A percentile compares a stretch with the other conserved stretches of the same genome.
Evolutionary conservation across 495 filamentous ascomycete genomes (phyloP).

Genomic region (Geoglossum glabrum): DNA sequence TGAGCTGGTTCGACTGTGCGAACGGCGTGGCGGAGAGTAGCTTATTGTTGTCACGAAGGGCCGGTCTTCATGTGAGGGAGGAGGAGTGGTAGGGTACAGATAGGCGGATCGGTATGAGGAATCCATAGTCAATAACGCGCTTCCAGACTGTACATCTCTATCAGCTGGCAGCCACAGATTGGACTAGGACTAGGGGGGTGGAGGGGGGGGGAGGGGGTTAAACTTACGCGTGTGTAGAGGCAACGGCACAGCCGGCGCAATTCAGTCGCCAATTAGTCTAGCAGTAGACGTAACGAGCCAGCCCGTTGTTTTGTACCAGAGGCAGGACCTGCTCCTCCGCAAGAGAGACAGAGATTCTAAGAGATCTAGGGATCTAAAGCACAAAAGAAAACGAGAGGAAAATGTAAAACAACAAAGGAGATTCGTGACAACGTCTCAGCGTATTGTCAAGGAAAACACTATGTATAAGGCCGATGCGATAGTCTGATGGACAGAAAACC

Average conservation of each 20-base stretch:
- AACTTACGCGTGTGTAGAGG: neutral
- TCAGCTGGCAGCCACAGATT: neutral
- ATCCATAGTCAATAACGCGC: neutral
- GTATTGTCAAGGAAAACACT: neutral
- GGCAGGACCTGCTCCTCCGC: neutral
- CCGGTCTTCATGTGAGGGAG: neutral
- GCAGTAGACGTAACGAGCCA: neutral
- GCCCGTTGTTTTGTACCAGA: neutral
- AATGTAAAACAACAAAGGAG: neutral
- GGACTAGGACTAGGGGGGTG: no score
- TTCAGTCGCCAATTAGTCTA: neutral
- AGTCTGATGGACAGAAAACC: neutral
- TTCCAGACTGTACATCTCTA: neutral
- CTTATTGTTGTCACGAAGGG: neutral
- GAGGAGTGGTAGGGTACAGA: neutral
- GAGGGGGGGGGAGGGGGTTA: no score
- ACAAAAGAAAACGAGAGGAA: neutral
- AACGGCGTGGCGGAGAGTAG: neutral
- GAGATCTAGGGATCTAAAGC: no score
- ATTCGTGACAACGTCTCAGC: neutral
- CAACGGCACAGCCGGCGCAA: neutral
- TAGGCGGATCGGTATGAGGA: neutral
- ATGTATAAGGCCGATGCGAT: neutral
- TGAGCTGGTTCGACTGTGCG: slow-evolving; percentile 2
- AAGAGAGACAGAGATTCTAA: neutral